Evolutionary conservation across 768 basidiomycete species (phyloP).

Genomic region (Cystofilobasidium capitatum): DNA sequence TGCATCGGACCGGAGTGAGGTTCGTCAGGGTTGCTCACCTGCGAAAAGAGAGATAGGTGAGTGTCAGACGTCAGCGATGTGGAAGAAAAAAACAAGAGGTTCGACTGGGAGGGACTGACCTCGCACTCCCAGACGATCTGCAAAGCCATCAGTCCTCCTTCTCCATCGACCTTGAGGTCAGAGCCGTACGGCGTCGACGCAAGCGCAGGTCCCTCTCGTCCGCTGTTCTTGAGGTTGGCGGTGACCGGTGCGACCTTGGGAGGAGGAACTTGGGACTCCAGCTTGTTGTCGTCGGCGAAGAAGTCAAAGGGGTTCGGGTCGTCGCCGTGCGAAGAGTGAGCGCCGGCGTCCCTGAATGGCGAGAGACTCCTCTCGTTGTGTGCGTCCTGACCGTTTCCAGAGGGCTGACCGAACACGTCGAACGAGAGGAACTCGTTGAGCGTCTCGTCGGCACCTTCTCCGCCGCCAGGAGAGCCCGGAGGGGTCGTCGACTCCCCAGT

Average conservation of each 20-base stretch:
- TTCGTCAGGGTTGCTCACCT: constrained; percentile 24
- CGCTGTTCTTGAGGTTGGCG: too few relatives aligned
- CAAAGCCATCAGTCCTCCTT: background rate
- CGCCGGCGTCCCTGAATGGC: background rate
- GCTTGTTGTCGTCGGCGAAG: too few relatives aligned
- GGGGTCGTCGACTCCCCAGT: background rate
- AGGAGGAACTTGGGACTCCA: too few relatives aligned
- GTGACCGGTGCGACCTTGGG: too few relatives aligned
- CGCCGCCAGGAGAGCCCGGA: background rate
- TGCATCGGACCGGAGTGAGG: background rate
- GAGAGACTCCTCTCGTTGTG: constrained; percentile 1
- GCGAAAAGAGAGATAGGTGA: background rate
- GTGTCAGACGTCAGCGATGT: background rate
- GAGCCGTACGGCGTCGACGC: too few relatives aligned
- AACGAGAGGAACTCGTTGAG: constrained; percentile 16
- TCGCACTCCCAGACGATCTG: too few relatives aligned
- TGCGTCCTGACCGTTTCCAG: background rate
- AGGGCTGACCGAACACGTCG: constrained; percentile 7
- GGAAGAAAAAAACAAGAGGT: background rate
- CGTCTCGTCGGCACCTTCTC: background rate
- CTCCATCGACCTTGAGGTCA: background rate
- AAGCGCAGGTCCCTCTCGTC: too few relatives aligned
- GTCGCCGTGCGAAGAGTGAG: too few relatives aligned
- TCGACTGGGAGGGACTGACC: background rate
- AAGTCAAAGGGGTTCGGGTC: too few relatives aligned